A percentile compares a stretch with the other conserved stretches of the same genome.
Evolutionary conservation across 176 grass and related monocot genomes (phyloP).

Genomic region (Oryza glumipatula): DNA sequence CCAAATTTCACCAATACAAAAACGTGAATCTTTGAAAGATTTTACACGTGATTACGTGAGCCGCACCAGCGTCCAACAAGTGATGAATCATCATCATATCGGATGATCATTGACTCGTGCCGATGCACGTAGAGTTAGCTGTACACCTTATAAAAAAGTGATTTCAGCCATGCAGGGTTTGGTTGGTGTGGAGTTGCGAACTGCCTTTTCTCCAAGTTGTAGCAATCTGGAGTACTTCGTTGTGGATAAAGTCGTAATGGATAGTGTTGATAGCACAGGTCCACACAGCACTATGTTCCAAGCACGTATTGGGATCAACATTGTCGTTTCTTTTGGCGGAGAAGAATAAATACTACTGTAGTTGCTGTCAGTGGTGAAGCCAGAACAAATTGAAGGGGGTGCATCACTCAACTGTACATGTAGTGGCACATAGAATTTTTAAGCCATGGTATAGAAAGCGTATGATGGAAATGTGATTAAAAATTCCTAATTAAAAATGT

Average conservation of each 20-base stretch:
- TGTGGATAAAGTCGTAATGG: background rate
- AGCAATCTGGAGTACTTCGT: background rate
- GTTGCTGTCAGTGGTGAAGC: background rate
- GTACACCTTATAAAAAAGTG: background rate
- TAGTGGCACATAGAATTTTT: too few species aligned
- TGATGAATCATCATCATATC: background rate
- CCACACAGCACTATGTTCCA: too few species aligned
- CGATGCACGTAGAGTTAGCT: background rate
- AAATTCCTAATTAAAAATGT: too few species aligned
- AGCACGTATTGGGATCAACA: background rate
- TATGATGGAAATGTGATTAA: too few species aligned
- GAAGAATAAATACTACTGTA: too few species aligned
- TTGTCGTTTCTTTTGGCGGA: background rate
- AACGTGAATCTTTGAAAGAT: background rate
- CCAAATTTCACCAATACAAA: background rate
- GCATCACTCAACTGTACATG: too few species aligned
- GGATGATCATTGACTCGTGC: slow-evolving; percentile 22
- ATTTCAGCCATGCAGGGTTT: background rate
- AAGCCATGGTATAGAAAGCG: too few species aligned
- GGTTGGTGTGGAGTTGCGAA: background rate
- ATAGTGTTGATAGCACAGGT: background rate
- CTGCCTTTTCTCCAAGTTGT: background rate
- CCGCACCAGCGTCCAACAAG: background rate
- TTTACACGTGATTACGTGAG: background rate
- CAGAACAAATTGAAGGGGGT: too few species aligned